Percentiles rank a stretch among this genome's conserved stretches.
phyloP scores from a whole-genome alignment of 2,329 filamentous ascomycete species.

The Aspergillus carbonarius region DNA sequence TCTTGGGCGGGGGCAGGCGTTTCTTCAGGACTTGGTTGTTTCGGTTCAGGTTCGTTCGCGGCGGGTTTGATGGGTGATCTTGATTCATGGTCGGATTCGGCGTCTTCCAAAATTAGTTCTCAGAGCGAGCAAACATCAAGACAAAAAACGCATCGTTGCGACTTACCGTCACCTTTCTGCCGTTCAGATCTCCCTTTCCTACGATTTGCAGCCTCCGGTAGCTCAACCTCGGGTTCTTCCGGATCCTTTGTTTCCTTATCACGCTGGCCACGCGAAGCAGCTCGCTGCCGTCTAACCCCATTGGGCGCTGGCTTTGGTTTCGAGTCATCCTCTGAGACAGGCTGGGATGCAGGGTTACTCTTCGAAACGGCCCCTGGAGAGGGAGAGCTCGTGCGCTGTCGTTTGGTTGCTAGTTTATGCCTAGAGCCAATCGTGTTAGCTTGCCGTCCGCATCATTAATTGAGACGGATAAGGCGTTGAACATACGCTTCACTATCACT shows the following conservation, averaged over 20 bases:
- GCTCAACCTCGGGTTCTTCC: slow-evolving; percentile 68
- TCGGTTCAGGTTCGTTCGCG: slow-evolving; percentile 39
- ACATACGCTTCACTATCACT: slow-evolving; percentile 95
- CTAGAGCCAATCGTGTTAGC: slow-evolving; percentile 50
- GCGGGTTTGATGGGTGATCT: slow-evolving; percentile 53
- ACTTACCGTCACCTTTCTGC: slow-evolving; percentile 73
- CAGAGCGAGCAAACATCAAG: background rate
- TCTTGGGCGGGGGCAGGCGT: slow-evolving; percentile 41
- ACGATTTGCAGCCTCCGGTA: slow-evolving; percentile 72
- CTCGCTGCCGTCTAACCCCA: slow-evolving; percentile 60
- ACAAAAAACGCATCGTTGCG: background rate
- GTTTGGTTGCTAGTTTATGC: slow-evolving; percentile 69
- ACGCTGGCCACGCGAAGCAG: slow-evolving; percentile 53
- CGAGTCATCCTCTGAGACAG: slow-evolving; percentile 66
- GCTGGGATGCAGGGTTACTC: slow-evolving; percentile 46
- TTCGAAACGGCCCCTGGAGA: slow-evolving; percentile 61
- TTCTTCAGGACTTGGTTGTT: slow-evolving; percentile 43
- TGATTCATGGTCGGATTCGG: slow-evolving; percentile 71
- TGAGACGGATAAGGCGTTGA: background rate
- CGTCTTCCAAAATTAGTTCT: slow-evolving; percentile 32
- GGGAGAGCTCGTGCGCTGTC: slow-evolving; percentile 78
- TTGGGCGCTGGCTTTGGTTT: slow-evolving; percentile 38
- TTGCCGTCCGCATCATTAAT: slow-evolving; percentile 16
- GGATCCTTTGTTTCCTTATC: slow-evolving; percentile 49
- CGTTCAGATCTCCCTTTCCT: slow-evolving; percentile 80